Evolutionary conservation across 1,139 yeast genomes (phyloP).

Genomic region (Protomyces arabidopsidicola): DNA sequence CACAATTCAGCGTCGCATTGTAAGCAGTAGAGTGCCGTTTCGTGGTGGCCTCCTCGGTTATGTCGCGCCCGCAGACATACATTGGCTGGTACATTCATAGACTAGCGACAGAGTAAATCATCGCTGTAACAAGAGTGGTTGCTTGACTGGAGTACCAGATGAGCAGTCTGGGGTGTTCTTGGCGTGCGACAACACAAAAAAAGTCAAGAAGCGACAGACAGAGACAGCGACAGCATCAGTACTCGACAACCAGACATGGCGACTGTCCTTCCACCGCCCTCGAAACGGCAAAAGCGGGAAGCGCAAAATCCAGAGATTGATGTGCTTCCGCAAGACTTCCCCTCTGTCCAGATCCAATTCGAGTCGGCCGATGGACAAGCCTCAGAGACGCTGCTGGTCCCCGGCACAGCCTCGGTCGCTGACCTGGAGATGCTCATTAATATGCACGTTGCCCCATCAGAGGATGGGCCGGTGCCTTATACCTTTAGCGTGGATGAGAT

Average conservation of each 20-base stretch:
- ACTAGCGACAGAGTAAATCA: too few relatives aligned
- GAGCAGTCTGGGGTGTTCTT: too few relatives aligned
- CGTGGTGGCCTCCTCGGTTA: too few relatives aligned
- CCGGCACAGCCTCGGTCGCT: conserved; percentile 78
- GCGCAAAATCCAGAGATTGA: conserved; percentile 79
- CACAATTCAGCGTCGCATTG: too few relatives aligned
- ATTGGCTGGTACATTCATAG: too few relatives aligned
- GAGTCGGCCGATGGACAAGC: conserved; percentile 75
- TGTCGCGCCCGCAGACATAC: too few relatives aligned
- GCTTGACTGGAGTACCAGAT: too few relatives aligned
- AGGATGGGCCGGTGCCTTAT: conserved; percentile 88
- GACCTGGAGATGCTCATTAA: conserved; percentile 86
- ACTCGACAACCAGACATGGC: conserved; percentile 54
- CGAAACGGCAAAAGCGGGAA: conserved; percentile 78
- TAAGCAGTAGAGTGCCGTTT: too few relatives aligned
- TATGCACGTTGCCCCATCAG: conserved; percentile 47
- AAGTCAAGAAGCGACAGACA: too few relatives aligned
- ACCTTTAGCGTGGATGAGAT: conserved; percentile 53
- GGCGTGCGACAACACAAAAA: too few relatives aligned
- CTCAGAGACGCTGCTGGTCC: conserved; percentile 77
- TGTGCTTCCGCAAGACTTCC: conserved; percentile 69
- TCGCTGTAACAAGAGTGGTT: too few relatives aligned
- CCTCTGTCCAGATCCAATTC: conserved; percentile 80
- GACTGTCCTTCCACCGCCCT: conserved; percentile 87
- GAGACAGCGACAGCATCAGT: too few relatives aligned